These are phyloP conservation scores for Calonectria hongkongensis DNA, from an alignment of 2,329 filamentous ascomycete species.

Conservation along the genomic window DNA sequence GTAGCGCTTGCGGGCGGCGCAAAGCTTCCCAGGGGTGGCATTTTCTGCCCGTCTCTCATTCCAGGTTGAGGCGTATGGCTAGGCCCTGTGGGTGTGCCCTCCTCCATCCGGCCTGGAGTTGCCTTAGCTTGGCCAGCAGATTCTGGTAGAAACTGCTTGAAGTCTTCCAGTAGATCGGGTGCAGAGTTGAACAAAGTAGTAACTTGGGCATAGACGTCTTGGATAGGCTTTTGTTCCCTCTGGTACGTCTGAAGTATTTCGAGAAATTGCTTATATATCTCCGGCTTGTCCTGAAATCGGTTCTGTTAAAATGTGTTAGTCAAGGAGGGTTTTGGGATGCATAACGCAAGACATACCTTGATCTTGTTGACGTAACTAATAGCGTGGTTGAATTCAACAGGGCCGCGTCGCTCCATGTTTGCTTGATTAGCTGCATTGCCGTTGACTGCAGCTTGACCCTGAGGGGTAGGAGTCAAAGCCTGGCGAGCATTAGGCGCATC, in stretches of 20 bases:
- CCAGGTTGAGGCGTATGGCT: conserved; percentile 74
- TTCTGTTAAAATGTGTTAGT: conserved; percentile 75
- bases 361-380: conserved; percentile 99
- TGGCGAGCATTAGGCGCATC: conserved; percentile 70
- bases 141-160: conserved; percentile 98
- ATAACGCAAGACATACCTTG: conserved; percentile 78
- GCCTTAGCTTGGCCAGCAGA: conserved; percentile 77
- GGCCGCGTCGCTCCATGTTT: conserved; percentile 88
- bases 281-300: conserved; percentile 95
- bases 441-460: conserved; percentile 76
- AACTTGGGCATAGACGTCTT: conserved; percentile 98
- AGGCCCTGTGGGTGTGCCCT: conserved; percentile 62
- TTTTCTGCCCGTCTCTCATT: conserved; percentile 79
- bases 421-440: conserved; percentile 75
- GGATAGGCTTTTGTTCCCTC: conserved; percentile 97
- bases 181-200: conserved; percentile 95
- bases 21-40: conserved; percentile 97
- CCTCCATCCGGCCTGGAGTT: conserved; percentile 76
- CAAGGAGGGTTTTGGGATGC: conserved; percentile 2
- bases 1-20: conserved; percentile 86
- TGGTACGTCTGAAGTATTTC: conserved; percentile 99
- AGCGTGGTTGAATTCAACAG: conserved; percentile 98
- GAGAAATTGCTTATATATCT: conserved; percentile 99
- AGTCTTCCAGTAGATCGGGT: conserved; percentile 96
- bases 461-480: conserved; percentile 76